These are phyloP conservation scores for Metschnikowia orientalis DNA, from an alignment of 805 yeast species.

Conservation along the genomic window DNA sequence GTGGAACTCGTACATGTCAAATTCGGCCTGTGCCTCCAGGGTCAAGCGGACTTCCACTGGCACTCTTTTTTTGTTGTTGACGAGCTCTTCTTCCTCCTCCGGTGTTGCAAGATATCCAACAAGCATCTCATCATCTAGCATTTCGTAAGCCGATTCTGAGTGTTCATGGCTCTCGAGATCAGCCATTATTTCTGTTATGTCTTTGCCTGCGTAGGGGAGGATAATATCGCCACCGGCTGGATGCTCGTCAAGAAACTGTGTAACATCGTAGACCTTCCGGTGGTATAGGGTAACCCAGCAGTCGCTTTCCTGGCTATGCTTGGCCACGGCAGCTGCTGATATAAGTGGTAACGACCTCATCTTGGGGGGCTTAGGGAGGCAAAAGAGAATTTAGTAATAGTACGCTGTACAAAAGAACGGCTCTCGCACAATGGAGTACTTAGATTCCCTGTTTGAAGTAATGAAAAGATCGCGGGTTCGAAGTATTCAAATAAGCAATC, in stretches of 20 bases:
- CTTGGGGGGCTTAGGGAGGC: no score
- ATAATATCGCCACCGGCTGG: slow-evolving; percentile 65
- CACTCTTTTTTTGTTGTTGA: slow-evolving; percentile 55
- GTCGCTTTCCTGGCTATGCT: slow-evolving; percentile 50
- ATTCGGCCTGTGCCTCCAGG: slow-evolving; percentile 14
- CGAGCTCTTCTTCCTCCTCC: slow-evolving; percentile 68
- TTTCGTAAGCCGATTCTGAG: slow-evolving; percentile 79
- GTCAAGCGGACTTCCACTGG: slow-evolving; percentile 52
- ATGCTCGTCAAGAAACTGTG: slow-evolving; percentile 66
- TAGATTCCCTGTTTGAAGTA: no score
- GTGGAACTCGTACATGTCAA: slow-evolving; percentile 40
- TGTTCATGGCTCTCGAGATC: slow-evolving; percentile 74
- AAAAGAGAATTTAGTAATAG: no score
- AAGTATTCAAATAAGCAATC: no score
- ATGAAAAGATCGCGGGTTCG: no score
- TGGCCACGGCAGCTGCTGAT: slow-evolving; percentile 47
- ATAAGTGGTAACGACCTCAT: slow-evolving; percentile 50
- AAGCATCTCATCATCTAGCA: slow-evolving; percentile 73
- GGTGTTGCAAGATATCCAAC: slow-evolving; percentile 81
- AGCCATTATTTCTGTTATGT: slow-evolving; percentile 67
- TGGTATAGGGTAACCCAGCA: slow-evolving; percentile 80
- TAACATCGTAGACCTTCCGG: slow-evolving; percentile 81
- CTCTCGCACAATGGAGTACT: no score
- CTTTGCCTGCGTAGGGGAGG: slow-evolving; percentile 55
- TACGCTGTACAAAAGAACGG: no score